These are phyloP conservation scores for Potentilla sterilis DNA, from an alignment of 306 rosid species.

Conservation along the genomic window DNA sequence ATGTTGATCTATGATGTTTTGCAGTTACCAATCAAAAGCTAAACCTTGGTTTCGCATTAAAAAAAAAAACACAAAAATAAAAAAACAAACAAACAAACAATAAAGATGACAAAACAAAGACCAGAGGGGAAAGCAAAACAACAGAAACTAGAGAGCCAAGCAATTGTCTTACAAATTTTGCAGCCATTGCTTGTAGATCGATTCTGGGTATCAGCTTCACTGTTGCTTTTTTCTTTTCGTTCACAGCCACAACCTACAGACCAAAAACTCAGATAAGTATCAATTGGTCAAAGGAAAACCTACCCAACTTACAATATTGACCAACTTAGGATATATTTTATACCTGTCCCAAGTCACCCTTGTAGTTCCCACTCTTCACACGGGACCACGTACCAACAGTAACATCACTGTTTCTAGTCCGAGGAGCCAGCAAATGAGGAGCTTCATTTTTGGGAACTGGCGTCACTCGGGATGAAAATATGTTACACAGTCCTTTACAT, in stretches of 20 bases:
- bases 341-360: constrained; percentile 97
- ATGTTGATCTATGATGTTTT: neutral
- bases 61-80: too few species aligned
- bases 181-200: constrained; percentile 82
- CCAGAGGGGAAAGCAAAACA: neutral
- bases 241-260: constrained; percentile 73
- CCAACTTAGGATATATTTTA: constrained; percentile 11
- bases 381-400: constrained; percentile 83
- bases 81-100: too few species aligned
- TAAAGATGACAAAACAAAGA: neutral
- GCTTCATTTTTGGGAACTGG: constrained; percentile 73
- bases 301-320: constrained; percentile 9
- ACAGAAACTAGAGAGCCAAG: constrained; percentile 16
- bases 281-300: constrained; percentile 10
- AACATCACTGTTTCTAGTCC: constrained; percentile 51
- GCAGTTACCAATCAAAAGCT: neutral
- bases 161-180: constrained; percentile 67
- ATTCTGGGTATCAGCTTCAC: constrained; percentile 90
- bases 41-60: neutral
- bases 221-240: constrained; percentile 61
- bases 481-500: constrained; percentile 74
- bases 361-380: constrained; percentile 83
- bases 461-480: constrained; percentile 62
- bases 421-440: constrained; percentile 57
- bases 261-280: constrained; percentile 21